Evolutionary conservation across 2,329 filamentous ascomycete species (phyloP).

Genomic region (Macrophomina tecta): DNA sequence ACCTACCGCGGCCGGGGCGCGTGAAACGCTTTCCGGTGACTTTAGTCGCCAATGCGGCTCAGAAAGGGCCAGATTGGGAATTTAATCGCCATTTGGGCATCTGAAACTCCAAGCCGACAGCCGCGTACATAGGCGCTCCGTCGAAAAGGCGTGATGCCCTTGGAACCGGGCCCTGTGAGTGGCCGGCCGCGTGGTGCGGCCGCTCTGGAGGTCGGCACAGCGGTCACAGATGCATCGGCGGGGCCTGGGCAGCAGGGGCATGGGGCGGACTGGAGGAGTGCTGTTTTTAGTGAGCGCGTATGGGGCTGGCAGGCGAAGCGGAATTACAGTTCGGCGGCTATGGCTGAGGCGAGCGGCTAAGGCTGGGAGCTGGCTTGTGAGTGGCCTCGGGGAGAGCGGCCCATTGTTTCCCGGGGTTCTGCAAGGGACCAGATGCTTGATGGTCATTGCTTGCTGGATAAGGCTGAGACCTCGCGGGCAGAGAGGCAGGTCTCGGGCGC

Average conservation of each 20-base stretch:
- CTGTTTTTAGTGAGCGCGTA: conserved; percentile 28
- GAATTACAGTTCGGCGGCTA: conserved; percentile 23
- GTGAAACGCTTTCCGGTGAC: conserved; percentile 48
- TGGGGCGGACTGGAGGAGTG: conserved; percentile 2
- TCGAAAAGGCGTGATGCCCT: conserved; percentile 38
- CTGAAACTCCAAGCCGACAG: conserved; percentile 42
- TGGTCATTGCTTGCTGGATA: conserved; percentile 12
- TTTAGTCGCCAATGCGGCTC: conserved; percentile 47
- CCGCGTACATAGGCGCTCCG: conserved; percentile 40
- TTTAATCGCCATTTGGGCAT: conserved; percentile 27
- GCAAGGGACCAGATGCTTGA: conserved; percentile 17
- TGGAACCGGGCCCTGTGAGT: conserved; percentile 39
- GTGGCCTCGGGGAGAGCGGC: conserved; percentile 3
- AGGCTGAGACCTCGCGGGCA: conserved; percentile 22
- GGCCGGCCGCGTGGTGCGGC: conserved; percentile 33
- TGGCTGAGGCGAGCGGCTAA: conserved; percentile 15
- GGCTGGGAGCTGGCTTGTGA: conserved; percentile 16
- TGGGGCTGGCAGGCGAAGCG: conserved; percentile 16
- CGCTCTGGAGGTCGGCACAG: conserved; percentile 21
- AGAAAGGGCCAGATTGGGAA: conserved; percentile 35
- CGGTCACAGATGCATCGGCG: conserved; percentile 8
- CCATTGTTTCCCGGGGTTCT: conserved; percentile 20
- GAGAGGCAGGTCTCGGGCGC: conserved; percentile 15
- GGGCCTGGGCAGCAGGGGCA: conserved; percentile 11
- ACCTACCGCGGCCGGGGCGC: conserved; percentile 43